Base-by-base conservation (phyloP, 169 alveolate species). In the Plasmodium reichenowi region DNA sequence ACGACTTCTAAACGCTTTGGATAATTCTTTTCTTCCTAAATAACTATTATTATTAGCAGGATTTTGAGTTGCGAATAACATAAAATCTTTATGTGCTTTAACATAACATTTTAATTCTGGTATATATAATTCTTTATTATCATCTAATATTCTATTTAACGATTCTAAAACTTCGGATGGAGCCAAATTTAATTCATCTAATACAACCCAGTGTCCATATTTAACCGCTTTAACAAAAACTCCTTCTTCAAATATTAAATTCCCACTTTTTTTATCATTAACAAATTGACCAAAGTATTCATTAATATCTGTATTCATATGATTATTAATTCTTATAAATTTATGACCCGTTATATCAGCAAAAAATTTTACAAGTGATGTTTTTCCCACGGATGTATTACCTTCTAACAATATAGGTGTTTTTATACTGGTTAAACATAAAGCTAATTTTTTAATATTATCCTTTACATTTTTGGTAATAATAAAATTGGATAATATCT, bases 361-460 rank as follows among this genome's bases (percentile, higher is more conserved):
- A 62, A 99, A 92, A 94, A 97, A 98, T 60, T 97, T 95, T 8
- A 99, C 99, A 73, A 99, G 90, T 7, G 99, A 96, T 9, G 99
- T 99, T 92, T 99, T 99, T 15, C 99, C 99, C 2, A 99, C 98
- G 7, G 99, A 97, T 13, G 99, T 99, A 1, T 99, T 99, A 1
- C 99, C 99, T 92, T 99, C 99, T 75, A 99, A 95, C 74, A 99
- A 95, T 17, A 99, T 96, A 3, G 99, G 99, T 56, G 98, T 97
- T 32, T 98, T 95, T 58, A 98, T 94, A 2, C 99, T 98, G 75
- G 97, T 95, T 78, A 97, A 86, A 62, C 98, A 95, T 62, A 99
- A 95, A 38, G 98, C 97, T 26, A 99, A 83, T 43, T 96, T 95
- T 76, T 92, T 95, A 50, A 98, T 94, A 74, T 98, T 96, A 73